Evolutionary conservation across 768 basidiomycete genomes (phyloP), one percentile per base, ranked within the genome.

Genomic region (Lentinula sp.): DNA sequence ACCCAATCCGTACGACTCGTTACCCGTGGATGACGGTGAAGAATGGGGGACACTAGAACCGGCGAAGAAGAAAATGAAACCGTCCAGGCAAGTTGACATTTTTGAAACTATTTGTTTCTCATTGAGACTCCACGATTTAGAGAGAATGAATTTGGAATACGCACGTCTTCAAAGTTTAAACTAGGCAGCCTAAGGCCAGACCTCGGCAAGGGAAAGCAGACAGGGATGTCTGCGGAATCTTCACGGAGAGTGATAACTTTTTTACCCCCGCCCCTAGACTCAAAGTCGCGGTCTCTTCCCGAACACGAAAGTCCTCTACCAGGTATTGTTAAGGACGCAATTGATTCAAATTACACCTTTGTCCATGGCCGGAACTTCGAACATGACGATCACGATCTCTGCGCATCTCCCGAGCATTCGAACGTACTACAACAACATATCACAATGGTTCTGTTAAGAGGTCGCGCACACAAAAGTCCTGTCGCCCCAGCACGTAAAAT

Each of bases 231-330:
- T 20, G 66, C 68, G 9, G 66, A 65, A 2, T 70, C 68, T 10
- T 42, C 60, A n/a, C 61, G 59, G n/a, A 66, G 69, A 18, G 70
- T 71, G 8, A 64, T 71, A 16, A 68, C 66, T 1, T 71, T 66
- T 37, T 60, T 71, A 9, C 70, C 70, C 16, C 69, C 70, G 32
- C 70, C 70, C 23, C 13, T 42, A 28, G 12, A 56, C 12, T 16
- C 16, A 8, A 56, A 36, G 15, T 23, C 36, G 18, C 32, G 18
- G 39, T 6, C 37, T 39, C 37, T 23, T 41, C 33, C 28, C 16
- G 20, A 23, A 13, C 1, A 48, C 46, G n/a, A 48, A 5, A 6
- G 8, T 48, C 18, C n/a, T 18, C 12, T 8, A 9, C 37, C 37
- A 39, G 4, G 8, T 1, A 13, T 48, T 48, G 1, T 16, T 28